Conservation (phyloP, 257 asterid species). For the Plantago major region DNA sequence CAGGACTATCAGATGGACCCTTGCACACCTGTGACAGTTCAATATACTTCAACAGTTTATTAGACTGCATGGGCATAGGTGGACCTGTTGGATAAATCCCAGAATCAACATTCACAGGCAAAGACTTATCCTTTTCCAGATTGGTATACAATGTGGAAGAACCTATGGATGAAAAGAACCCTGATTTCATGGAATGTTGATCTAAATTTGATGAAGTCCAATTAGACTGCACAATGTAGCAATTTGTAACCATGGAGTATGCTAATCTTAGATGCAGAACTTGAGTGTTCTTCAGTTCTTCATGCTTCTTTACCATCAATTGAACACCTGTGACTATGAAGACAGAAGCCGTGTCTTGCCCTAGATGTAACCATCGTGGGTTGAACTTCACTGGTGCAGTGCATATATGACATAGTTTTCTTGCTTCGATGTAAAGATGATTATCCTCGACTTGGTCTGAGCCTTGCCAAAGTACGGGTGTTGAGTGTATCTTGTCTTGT, state of each 20-base stretch:
- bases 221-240: conserved; percentile 47
- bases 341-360: conserved; percentile 17
- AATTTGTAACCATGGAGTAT: conserved; percentile 39
- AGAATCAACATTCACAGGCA: conserved; percentile 49
- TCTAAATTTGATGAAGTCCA: conserved; percentile 48
- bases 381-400: conserved; percentile 67
- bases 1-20: conserved; percentile 86
- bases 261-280: conserved; percentile 62
- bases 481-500: conserved; percentile 26
- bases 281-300: conserved; percentile 20
- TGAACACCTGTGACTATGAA: conserved; percentile 89
- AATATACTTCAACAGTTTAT: conserved; percentile 61
- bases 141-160: conserved; percentile 30
- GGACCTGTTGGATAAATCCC: conserved; percentile 77
- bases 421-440: conserved; percentile 61
- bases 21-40: conserved; percentile 59
- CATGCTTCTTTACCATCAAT: conserved; percentile 46
- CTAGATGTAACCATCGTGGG: conserved; percentile 40
- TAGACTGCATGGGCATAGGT: conserved; percentile 42
- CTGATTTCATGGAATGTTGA: conserved; percentile 30
- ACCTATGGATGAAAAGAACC: conserved; percentile 61
- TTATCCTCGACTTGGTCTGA: conserved; percentile 43
- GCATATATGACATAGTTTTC: conserved; percentile 70
- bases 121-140: conserved; percentile 40
- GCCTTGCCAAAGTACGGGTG: conserved; percentile 41